phyloP scores from a whole-genome alignment of 208 protist genomes.

The Phytomonas sp. region DNA sequence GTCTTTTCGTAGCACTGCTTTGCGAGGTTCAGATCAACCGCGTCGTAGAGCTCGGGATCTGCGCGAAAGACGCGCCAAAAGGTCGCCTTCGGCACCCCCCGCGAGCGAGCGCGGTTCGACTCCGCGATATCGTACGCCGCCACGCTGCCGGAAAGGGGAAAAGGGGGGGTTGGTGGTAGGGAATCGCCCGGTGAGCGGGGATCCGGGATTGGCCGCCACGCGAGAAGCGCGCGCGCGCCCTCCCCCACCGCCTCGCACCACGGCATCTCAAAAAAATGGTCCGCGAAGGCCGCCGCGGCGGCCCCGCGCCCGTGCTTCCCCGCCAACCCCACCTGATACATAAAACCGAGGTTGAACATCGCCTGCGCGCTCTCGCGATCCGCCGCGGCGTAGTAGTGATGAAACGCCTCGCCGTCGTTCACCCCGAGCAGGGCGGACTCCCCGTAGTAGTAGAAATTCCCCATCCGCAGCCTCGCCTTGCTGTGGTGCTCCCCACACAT shows the following conservation, averaged over 20 bases:
- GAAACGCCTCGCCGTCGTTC: constrained; percentile 32
- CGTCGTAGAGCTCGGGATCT: neutral
- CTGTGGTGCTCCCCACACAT: constrained; percentile 18
- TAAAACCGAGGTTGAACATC: constrained; percentile 55
- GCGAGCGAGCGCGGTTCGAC: neutral
- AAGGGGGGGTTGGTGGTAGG: neutral
- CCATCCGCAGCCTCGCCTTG: constrained; percentile 45
- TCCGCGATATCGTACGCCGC: constrained; percentile 15
- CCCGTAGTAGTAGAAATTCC: constrained; percentile 68
- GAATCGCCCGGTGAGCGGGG: no score
- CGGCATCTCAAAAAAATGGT: neutral
- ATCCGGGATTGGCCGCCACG: no score
- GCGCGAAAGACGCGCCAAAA: constrained; percentile 9
- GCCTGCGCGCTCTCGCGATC: constrained; percentile 28
- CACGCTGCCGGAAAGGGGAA: constrained; percentile 10
- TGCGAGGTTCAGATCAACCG: constrained; percentile 19
- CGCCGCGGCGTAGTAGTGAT: constrained; percentile 50
- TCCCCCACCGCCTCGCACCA: no score
- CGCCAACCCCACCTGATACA: constrained; percentile 54
- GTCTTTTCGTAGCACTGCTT: constrained; percentile 25
- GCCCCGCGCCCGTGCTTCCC: constrained; percentile 3
- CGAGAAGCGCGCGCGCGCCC: no score
- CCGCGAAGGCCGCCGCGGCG: constrained; percentile 6
- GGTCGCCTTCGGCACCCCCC: constrained; percentile 4
- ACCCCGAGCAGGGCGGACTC: constrained; percentile 36